A percentile compares a stretch with the other conserved stretches of the same genome.
phyloP scores from a whole-genome alignment of 2,329 filamentous ascomycete genomes.

The Alternaria brassicicola region DNA sequence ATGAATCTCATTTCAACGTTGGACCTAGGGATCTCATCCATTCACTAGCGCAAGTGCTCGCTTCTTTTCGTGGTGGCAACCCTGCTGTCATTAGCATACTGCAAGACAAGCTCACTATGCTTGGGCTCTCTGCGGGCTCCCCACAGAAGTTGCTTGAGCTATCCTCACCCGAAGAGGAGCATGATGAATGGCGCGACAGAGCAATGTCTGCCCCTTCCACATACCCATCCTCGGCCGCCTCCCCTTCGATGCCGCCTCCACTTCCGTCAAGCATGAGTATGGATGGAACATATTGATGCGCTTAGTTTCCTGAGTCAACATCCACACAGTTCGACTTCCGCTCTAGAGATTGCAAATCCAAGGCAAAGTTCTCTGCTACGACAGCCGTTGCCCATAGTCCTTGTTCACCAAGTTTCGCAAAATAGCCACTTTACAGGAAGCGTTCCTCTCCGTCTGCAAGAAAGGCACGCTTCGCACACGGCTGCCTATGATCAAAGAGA shows the following conservation, averaged over 20 bases:
- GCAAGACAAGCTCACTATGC: constrained; percentile 38
- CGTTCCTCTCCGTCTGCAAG: background rate
- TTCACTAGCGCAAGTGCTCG: constrained; percentile 38
- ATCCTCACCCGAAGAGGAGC: constrained; percentile 42
- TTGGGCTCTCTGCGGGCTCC: constrained; percentile 37
- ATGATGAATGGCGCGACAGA: constrained; percentile 32
- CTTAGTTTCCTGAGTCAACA: background rate
- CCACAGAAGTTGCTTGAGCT: constrained; percentile 40
- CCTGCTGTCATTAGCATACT: constrained; percentile 43
- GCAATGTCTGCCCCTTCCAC: constrained; percentile 27
- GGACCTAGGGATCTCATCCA: constrained; percentile 45
- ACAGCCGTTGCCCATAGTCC: too few species aligned
- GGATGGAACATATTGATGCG: constrained; percentile 9
- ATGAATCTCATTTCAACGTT: constrained; percentile 38
- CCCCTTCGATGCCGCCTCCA: constrained; percentile 16
- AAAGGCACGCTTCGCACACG: background rate
- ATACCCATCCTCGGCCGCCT: constrained; percentile 12
- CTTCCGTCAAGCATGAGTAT: constrained; percentile 26
- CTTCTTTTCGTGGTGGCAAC: constrained; percentile 42
- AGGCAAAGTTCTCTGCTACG: background rate
- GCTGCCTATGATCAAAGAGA: background rate
- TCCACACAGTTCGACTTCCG: background rate
- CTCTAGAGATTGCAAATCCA: background rate
- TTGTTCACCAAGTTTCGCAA: background rate
- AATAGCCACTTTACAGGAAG: background rate